Evolutionary conservation across 352 stramenopile genomes (phyloP).

Genomic region (Phytopythium sindhum): DNA sequence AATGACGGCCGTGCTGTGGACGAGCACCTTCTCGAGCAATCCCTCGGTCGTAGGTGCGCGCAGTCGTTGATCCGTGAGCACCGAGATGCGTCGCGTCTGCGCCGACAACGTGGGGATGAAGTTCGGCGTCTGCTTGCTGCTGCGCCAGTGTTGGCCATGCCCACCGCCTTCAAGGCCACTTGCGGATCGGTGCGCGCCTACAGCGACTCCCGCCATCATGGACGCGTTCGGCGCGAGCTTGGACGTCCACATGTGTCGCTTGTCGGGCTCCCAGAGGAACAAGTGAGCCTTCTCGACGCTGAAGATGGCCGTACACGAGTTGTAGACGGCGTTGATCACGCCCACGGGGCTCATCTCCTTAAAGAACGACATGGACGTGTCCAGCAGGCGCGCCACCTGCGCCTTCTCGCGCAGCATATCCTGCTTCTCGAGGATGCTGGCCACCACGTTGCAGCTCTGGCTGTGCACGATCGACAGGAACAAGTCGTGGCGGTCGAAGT

Average conservation of each 20-base stretch:
- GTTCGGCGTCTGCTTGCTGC: constrained; percentile 14
- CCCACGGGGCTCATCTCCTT: constrained; percentile 78
- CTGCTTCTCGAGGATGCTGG: constrained; percentile 71
- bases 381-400: constrained; percentile 54
- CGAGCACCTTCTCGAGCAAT: constrained; percentile 54
- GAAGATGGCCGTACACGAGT: constrained; percentile 66
- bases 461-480: constrained; percentile 76
- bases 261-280: constrained; percentile 53
- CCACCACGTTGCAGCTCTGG: constrained; percentile 60
- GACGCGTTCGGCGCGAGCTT: constrained; percentile 44
- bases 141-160: background rate
- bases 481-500: constrained; percentile 67
- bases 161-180: background rate
- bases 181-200: background rate
- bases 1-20: constrained; percentile 40
- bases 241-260: constrained; percentile 60
- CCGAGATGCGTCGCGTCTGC: constrained; percentile 50
- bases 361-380: constrained; percentile 77
- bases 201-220: background rate
- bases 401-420: constrained; percentile 59
- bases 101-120: constrained; percentile 27
- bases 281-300: constrained; percentile 58
- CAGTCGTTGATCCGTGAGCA: constrained; percentile 60
- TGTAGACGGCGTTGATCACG: constrained; percentile 81
- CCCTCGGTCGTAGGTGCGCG: constrained; percentile 44